phyloP scores from a whole-genome alignment of 371 early-diverging fungal genomes.

The Mucor piriformis region DNA sequence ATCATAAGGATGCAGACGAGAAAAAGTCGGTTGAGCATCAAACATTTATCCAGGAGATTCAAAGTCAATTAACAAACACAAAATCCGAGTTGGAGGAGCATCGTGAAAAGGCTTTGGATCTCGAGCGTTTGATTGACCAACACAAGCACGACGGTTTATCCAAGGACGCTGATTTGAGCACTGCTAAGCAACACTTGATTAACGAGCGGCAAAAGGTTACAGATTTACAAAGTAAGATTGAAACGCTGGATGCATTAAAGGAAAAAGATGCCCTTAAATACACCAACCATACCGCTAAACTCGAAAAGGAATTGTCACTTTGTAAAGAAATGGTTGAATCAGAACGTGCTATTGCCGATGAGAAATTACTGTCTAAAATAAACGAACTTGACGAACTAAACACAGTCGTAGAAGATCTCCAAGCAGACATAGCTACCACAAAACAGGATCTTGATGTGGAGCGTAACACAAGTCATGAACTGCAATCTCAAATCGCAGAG shows the following conservation, averaged over 20 bases:
- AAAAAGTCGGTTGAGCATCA: slow-evolving; percentile 2
- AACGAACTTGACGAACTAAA: neutral
- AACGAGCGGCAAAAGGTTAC: slow-evolving; percentile 5
- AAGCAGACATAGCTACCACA: neutral
- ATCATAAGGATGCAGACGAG: too few species aligned
- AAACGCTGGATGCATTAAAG: neutral
- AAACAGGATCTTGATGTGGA: neutral
- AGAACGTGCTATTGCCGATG: slow-evolving; percentile 4
- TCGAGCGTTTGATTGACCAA: slow-evolving; percentile 2
- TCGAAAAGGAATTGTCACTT: neutral
- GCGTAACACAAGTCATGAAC: neutral
- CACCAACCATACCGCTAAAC: neutral
- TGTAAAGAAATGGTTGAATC: neutral
- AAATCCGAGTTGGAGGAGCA: neutral
- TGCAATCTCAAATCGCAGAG: neutral
- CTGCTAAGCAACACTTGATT: neutral
- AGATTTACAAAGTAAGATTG: slow-evolving; percentile 4
- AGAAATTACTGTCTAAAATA: slow-evolving; percentile 2
- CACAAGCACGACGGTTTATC: neutral
- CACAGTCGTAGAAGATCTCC: neutral
- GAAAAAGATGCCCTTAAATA: neutral
- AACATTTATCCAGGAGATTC: neutral
- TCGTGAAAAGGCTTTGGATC: slow-evolving; percentile 2
- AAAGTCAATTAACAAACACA: neutral
- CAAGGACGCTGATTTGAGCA: neutral